Conservation (phyloP, 148 eudicot species). For the Heliosperma pusillum region DNA sequence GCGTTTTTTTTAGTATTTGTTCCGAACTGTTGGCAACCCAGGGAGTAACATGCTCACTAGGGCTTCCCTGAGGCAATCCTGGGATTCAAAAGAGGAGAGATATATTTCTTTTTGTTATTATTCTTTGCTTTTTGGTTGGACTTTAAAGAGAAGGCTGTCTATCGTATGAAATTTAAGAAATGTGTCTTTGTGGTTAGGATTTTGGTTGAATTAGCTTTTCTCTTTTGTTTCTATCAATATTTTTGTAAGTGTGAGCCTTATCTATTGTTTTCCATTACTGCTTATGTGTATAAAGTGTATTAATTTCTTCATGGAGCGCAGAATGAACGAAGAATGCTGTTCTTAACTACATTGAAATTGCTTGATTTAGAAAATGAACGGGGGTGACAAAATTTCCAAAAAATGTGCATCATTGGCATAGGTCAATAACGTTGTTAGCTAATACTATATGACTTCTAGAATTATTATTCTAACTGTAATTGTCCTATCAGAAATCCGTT, state of each 20-base stretch:
- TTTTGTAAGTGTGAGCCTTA: background rate
- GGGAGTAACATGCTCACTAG: too few relatives aligned
- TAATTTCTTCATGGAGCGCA: background rate
- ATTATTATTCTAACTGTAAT: background rate
- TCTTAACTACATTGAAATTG: background rate
- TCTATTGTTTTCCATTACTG: background rate
- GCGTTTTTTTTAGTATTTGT: too few relatives aligned
- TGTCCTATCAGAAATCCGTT: conserved; percentile 19
- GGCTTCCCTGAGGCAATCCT: too few relatives aligned
- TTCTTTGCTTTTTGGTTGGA: too few relatives aligned
- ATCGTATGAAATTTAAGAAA: background rate
- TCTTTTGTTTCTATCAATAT: background rate
- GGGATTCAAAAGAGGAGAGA: too few relatives aligned
- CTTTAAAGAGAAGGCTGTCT: background rate
- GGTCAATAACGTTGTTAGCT: background rate
- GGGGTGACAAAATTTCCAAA: background rate
- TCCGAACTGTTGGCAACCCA: too few relatives aligned
- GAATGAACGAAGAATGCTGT: background rate
- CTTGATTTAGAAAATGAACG: background rate
- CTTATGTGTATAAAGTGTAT: background rate
- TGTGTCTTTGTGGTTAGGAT: background rate
- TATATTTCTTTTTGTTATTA: too few relatives aligned
- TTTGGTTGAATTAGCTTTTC: background rate
- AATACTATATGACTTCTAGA: background rate
- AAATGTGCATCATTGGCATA: background rate